Evolutionary conservation across 1,284 basidiomycete genomes (phyloP), one percentile per base, ranked within the genome.

Genomic region (Naganishia albida): DNA sequence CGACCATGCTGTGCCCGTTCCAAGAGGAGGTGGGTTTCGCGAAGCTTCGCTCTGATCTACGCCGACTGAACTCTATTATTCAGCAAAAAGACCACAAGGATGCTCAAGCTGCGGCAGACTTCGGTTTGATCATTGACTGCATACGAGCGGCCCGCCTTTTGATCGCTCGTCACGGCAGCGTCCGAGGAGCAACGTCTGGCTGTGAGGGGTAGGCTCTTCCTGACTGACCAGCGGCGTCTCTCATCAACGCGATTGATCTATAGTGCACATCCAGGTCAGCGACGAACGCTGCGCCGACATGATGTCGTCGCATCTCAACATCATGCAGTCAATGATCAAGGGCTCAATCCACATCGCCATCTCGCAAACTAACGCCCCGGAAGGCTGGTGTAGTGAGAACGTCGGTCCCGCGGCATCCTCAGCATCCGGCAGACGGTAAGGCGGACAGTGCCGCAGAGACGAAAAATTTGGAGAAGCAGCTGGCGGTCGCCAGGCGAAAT

Each of bases 1-100:
- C 91, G 0, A 93, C 99, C 78, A 94, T 95, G 88, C 79, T 98
- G 26, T 83, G 93, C 0, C 79, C 83, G 23, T 98, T 87, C 84
- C 95, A 95, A 4, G 83, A 86, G 50, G 81, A 83, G 70, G 91
- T 92, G 71, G 72, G 89, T 83, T 7, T 12, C 48, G 38, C 48
- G 40, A 34, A 10, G 10, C 52, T 28, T 71, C 16, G 65, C 70
- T 51, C n/a, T 46, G 12, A 18, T 23, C 3, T 68, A 68, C 43
- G 70, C 70, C 48, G 60, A 63, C 13, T 64, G 62, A 52, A 52
- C 44, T 15, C 13, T 20, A 64, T 70, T 68, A 66, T 69, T 30
- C 68, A 90, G 88, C 84, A 89, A 68, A 67, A 81, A 2, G 81
- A 81, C 8, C 87, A 87, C 70, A 82, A 85, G 59, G 92, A 89